Evolutionary conservation across 805 yeast species (phyloP), one percentile per base, ranked within the genome.

Genomic region (Hanseniaspora jakobsenii): DNA sequence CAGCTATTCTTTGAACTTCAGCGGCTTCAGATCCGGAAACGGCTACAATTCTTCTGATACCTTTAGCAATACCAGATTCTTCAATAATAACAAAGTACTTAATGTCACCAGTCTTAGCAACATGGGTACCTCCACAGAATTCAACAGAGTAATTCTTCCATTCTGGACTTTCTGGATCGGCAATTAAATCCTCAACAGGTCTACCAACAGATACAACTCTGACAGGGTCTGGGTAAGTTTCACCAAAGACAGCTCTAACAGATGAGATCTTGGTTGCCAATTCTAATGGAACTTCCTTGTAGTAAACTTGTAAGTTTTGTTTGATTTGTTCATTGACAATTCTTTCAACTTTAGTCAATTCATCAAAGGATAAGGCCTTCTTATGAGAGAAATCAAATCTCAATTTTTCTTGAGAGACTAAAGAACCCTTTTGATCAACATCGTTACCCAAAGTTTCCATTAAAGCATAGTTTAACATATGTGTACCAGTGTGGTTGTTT

Each of bases 81-180:
- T 91, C 99, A 50, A 81, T 69, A 44, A 91, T 73, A 28, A 91
- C 83, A 52, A 91, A 74, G 53, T 83, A 89, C 62, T 86, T 86
- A 61, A 91, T 91, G 49, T 89, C 97, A 49, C 89, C 81, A 16
- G 97, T 89, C 64, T 81, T 80, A 39, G 75, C 71, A 52, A 91
- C 95, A 58, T 91, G 99, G 10, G 98, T 91, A 66, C 99, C 99
- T 66, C 99, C 99, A 67, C 99, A 91, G 72, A 91, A 91, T 67
- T 91, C 99, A 52, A 91, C 72, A 1, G 95, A 84, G 57, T 73
- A 69, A 32, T 73, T 66, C 55, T 62, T 65, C 97, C 98, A 91
- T 56, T 83, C 75, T 41, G 67, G 66, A 58, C 74, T 81, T 23
- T 66, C 54, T 53, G 96, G 95, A 54, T 77, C 69, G 6, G 70